Evolutionary conservation across 805 yeast species (phyloP).

Genomic region (Lachancea dasiensis): DNA sequence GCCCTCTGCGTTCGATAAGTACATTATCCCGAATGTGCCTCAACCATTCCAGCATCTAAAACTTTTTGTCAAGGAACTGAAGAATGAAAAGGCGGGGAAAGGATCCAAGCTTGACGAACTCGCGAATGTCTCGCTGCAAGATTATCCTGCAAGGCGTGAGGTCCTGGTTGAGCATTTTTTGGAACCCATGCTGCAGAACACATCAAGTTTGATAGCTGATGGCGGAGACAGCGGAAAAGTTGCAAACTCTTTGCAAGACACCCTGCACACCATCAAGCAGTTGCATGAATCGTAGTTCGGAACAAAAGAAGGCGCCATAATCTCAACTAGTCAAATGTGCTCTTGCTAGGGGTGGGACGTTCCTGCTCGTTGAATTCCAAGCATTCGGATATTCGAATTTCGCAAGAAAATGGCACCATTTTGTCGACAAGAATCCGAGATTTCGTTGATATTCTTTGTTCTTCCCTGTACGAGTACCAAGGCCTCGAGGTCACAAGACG

Average conservation of each 20-base stretch:
- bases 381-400: no score
- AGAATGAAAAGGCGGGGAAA: conserved; percentile 8
- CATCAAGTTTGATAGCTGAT: conserved; percentile 49
- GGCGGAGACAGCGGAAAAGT: conserved; percentile 68
- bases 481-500: no score
- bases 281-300: conserved; percentile 1
- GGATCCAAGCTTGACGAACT: conserved; percentile 29
- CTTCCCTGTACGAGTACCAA: no score
- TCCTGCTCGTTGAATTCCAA: no score
- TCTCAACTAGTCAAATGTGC: no score
- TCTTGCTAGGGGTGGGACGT: no score
- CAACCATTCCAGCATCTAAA: conserved; percentile 61
- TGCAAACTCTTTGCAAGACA: conserved; percentile 28
- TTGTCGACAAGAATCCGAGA: no score
- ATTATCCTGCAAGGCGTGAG: conserved; percentile 45
- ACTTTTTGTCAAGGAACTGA: conserved; percentile 43
- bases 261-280: conserved; percentile 1
- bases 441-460: no score
- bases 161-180: conserved; percentile 49
- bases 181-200: conserved; percentile 44
- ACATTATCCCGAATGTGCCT: conserved; percentile 50
- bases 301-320: no score
- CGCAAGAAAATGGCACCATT: no score
- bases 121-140: conserved; percentile 52
- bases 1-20: conserved; percentile 42